Evolutionary conservation across 202 grass and related monocot genomes (phyloP).

Genomic region (Setaria viridis): DNA sequence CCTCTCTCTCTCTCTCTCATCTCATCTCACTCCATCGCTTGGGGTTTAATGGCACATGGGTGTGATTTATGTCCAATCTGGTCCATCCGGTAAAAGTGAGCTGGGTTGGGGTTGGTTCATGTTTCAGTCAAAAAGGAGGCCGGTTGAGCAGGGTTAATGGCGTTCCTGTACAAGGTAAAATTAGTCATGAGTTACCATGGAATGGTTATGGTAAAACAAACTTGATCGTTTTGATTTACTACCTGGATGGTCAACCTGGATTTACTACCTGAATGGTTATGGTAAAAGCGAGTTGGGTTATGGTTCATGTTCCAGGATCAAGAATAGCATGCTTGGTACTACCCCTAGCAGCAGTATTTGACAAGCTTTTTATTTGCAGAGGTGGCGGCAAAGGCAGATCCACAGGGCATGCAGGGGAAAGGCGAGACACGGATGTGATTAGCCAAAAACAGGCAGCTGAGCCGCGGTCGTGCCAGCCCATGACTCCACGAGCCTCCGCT

Average conservation of each 20-base stretch:
- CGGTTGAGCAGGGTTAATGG: not conserved
- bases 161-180: not conserved
- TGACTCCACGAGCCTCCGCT: not conserved
- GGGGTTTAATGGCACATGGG: slow-evolving; percentile 64
- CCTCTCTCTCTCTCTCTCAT: not conserved
- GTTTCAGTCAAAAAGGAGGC: slow-evolving; percentile 3
- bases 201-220: not conserved
- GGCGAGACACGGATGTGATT: slow-evolving; percentile 31
- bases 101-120: not conserved
- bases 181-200: too few relatives aligned
- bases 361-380: not conserved
- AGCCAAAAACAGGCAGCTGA: not conserved
- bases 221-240: too few relatives aligned
- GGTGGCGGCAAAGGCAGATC: not conserved
- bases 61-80: slow-evolving; percentile 61
- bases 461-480: not conserved
- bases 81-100: slow-evolving; percentile 46
- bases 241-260: not conserved
- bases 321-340: too few relatives aligned
- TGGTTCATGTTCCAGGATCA: too few relatives aligned
- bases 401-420: slow-evolving; percentile 17
- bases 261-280: too few relatives aligned
- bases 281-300: too few relatives aligned
- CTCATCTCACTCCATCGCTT: slow-evolving; percentile 5
- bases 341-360: not conserved